Evolutionary conservation across 306 rosid genomes (phyloP).

Genomic region (Sicyos edulis): DNA sequence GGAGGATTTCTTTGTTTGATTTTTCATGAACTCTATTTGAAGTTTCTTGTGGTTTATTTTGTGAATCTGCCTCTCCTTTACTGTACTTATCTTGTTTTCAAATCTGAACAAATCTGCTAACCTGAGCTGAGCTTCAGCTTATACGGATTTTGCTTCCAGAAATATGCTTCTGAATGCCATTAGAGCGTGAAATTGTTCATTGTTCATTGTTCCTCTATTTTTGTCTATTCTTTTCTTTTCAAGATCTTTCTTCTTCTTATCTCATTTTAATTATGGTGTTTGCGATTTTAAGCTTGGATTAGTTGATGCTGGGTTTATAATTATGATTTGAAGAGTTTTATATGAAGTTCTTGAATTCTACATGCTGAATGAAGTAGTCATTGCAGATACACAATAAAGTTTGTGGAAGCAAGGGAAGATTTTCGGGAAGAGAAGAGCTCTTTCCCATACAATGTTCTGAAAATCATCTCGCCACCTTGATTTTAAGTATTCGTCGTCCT

Average conservation of each 20-base stretch:
- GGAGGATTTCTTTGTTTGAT: conserved; percentile 1
- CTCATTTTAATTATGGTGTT: conserved; percentile 1
- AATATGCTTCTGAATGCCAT: conserved; percentile 8
- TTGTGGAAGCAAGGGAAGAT: neutral
- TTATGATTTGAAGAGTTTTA: neutral
- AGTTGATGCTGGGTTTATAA: neutral
- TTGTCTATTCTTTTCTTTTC: neutral
- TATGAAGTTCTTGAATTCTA: neutral
- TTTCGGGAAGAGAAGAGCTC: neutral
- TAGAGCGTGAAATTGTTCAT: neutral
- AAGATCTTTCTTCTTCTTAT: neutral
- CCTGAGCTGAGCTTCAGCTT: conserved; percentile 12
- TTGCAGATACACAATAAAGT: conserved; percentile 11
- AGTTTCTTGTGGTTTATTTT: neutral
- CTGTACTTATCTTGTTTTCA: neutral
- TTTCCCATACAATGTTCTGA: conserved; percentile 13
- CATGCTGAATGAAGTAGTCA: neutral
- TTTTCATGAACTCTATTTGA: neutral
- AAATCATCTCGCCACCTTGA: conserved; percentile 15
- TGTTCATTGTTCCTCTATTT: neutral
- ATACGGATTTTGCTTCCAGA: neutral
- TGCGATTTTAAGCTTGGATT: neutral
- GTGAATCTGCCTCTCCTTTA: conserved; percentile 1
- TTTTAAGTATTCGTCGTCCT: conserved; percentile 30
- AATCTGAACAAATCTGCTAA: neutral